Base-by-base conservation (phyloP, 2,329 filamentous ascomycete species). In the Lasiodiplodia gonubiensis region DNA sequence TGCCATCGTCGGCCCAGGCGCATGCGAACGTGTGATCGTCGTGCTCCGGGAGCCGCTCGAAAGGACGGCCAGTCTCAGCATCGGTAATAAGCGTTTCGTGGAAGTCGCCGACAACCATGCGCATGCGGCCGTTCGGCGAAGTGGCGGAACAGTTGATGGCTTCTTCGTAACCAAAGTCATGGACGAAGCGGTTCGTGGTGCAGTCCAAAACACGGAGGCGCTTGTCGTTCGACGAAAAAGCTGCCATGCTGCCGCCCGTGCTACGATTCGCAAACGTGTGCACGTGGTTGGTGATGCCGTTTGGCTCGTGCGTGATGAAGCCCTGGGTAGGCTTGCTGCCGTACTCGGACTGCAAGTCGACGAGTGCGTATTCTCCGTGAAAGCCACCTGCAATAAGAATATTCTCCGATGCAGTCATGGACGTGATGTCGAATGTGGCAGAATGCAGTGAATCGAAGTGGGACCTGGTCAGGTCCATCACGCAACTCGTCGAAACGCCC, bases 1-100 rank as follows among this genome's bases (percentile, higher is more conserved):
- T 88, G 37, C 91, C 91, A 74, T 94, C 89, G 64, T 90, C 88
- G 21, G 91, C 89, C 92, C 92, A 94, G 71, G 90, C 91, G 73
- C 90, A 93, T 1, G 91, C 88, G 73, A 94, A 94, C 2, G 88
- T 90, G 71, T 85, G 91, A 73, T 93, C 91, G 16, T 82, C 82
- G 73, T 93, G 90, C 2, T 89, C 89, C 4, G 81, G 77, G 1
- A 94, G 84, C 30, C 80, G 79, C 71, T 89, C 70, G 86, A 83
- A 66, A 81, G 82, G 68, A 84, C 80, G 80, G 16, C 90, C 88
- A 14, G 85, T 88, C 66, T 92, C 90, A 12, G 91, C 88, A 69
- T 92, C 86, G 16, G 87, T 86, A 73, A 94, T 90, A 60, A 90
- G 80, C 0, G 90, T 87, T 48, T 90, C 84, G 67, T 83, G 80